Conservation (phyloP, 768 basidiomycete genomes). For the Xerocomellus chrysenteron region DNA sequence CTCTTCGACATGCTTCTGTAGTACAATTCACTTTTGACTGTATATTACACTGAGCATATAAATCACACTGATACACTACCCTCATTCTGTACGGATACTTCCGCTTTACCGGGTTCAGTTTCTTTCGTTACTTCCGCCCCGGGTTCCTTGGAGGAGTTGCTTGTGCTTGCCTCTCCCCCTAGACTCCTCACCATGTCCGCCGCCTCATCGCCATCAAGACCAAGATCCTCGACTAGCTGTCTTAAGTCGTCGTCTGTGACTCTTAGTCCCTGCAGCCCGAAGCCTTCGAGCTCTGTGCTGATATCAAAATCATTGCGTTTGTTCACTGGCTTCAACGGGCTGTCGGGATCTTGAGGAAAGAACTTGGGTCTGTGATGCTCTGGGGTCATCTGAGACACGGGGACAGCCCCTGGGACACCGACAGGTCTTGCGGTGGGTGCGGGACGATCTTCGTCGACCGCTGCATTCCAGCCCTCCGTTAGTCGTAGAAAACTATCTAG, state of each 20-base stretch:
- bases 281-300: slow-evolving; percentile 65
- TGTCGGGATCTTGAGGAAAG: slow-evolving; percentile 42
- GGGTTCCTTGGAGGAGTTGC: slow-evolving; percentile 7
- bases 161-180: slow-evolving; percentile 29
- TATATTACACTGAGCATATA: slow-evolving; percentile 4
- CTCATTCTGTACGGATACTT: slow-evolving; percentile 4
- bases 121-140: slow-evolving; percentile 7
- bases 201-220: slow-evolving; percentile 75
- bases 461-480: slow-evolving; percentile 65
- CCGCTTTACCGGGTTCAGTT: not conserved
- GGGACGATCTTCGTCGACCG: slow-evolving; percentile 59
- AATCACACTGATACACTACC: not conserved
- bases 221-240: slow-evolving; percentile 71
- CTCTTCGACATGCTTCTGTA: not conserved
- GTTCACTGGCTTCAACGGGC: slow-evolving; percentile 57
- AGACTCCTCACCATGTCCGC: slow-evolving; percentile 71
- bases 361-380: slow-evolving; percentile 62
- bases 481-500: slow-evolving; percentile 69
- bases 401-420: slow-evolving; percentile 77
- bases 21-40: not conserved
- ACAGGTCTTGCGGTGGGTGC: slow-evolving; percentile 57
- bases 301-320: slow-evolving; percentile 62
- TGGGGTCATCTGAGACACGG: slow-evolving; percentile 80
- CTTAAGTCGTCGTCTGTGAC: slow-evolving; percentile 74
- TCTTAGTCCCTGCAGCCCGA: slow-evolving; percentile 72